Evolutionary conservation across 2,329 filamentous ascomycete genomes (phyloP), one percentile per base, ranked within the genome.

Genomic region (Curvularia eragrostidis): DNA sequence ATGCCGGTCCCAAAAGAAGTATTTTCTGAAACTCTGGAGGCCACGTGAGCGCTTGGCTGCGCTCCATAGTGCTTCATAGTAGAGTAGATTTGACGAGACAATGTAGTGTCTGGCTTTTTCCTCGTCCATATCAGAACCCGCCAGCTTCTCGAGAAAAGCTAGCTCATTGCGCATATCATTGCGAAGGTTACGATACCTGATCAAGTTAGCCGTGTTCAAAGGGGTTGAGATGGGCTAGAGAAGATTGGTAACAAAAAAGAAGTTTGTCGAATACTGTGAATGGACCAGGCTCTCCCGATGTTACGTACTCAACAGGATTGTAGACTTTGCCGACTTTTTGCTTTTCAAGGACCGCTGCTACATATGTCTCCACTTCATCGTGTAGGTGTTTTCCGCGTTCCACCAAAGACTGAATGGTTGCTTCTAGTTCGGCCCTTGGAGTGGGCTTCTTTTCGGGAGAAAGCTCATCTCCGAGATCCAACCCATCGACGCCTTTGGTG

Each of bases 71-170:
- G 84, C 81, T 62, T 86, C 82, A 52, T 87, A 85, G 68, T 89
- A 90, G 0, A 85, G 82, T 10, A 90, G 69, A 74, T 91, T 91
- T 0, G 86, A 89, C 7, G 86, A 89, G 48, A 84, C 81, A 44
- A 89, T 77, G 26, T 84, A 82, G 68, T 89, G 85, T n/a, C 80
- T 70, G 15, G 65, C 71, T 48, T 72, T 74, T 54, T 61, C 43
- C 66, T 71, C 68, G 3, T 71, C 58, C 41, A 72, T 62, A 1
- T 71, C 56, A 2, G 65, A 58, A 2, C 52, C 59, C 2, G 65
- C 54, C 7, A 77, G 59, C 41, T 75, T 76, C 12, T 65, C 64
- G 5, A 77, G 64, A 34, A 74, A 75, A 3, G 62, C 64, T 2
- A 77, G 64, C 44, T 77, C 75, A n/a, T 69, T 71, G 19, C 67